phyloP scores from a whole-genome alignment of 2,329 filamentous ascomycete species.

The Sclerotinia glacialis region DNA sequence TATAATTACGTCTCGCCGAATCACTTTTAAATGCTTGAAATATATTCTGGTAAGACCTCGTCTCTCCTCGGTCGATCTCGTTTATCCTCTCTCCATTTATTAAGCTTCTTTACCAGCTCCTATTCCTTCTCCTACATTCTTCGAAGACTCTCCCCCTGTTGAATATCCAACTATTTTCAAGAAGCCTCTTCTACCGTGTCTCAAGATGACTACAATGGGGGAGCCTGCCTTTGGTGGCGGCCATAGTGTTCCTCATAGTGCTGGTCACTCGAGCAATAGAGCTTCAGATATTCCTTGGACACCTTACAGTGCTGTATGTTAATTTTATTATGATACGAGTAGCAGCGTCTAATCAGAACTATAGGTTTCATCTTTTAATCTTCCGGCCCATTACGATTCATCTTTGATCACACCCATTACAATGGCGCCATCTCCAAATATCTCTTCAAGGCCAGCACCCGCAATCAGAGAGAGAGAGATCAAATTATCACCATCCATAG shows the following conservation, averaged over 20 bases:
- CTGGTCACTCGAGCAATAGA: constrained; percentile 8
- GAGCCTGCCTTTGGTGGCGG: constrained; percentile 18
- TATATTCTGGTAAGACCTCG: constrained; percentile 11
- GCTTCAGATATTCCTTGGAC: constrained; percentile 25
- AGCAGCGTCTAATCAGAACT: constrained; percentile 22
- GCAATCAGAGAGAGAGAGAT: constrained; percentile 25
- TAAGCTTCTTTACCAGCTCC: constrained; percentile 7
- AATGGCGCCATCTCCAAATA: constrained; percentile 29
- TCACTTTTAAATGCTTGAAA: constrained; percentile 18
- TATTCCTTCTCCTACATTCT: constrained; percentile 5
- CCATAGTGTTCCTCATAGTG: constrained; percentile 12
- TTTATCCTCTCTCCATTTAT: background rate
- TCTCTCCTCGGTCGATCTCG: background rate
- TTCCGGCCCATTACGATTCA: constrained; percentile 34
- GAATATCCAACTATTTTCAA: constrained; percentile 17
- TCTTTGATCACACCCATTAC: constrained; percentile 35
- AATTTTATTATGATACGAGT: background rate
- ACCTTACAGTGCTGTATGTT: constrained; percentile 36
- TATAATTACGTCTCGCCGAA: constrained; percentile 24
- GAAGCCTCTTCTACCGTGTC: constrained; percentile 11
- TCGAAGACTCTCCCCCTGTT: constrained; percentile 10
- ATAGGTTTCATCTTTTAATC: constrained; percentile 38
- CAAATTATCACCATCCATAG: constrained; percentile 28
- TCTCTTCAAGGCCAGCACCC: constrained; percentile 25
- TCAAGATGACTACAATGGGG: constrained; percentile 19